These are phyloP conservation scores for Fusarium citri DNA, from an alignment of 2,329 filamentous ascomycete genomes.

Conservation along the genomic window DNA sequence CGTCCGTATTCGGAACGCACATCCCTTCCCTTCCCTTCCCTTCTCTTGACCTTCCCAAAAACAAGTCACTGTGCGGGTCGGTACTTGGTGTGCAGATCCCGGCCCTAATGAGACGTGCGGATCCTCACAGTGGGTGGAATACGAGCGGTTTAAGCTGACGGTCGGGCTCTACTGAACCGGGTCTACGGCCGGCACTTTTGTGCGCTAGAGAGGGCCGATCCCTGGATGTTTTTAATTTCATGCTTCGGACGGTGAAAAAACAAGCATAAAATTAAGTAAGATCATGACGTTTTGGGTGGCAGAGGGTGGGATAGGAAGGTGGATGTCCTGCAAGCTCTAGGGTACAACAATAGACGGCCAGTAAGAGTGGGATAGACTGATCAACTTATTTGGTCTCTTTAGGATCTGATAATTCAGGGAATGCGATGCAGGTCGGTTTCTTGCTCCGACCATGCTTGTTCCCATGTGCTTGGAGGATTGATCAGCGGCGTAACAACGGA, in stretches of 20 bases:
- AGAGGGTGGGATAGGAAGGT: not conserved
- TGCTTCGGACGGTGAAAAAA: not conserved
- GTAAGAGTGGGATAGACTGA: not conserved
- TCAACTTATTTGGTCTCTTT: not conserved
- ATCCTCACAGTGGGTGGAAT: not conserved
- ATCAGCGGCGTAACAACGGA: not conserved
- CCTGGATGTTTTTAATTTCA: slow-evolving; percentile 1
- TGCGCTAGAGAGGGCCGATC: not conserved
- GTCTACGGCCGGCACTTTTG: not conserved
- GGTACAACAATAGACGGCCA: not conserved
- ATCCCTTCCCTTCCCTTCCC: too few relatives aligned
- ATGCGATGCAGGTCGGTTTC: not conserved
- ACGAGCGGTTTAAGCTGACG: not conserved
- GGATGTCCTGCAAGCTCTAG: not conserved
- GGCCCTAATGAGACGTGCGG: not conserved
- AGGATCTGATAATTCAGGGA: not conserved
- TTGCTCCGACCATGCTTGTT: not conserved
- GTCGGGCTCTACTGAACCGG: not conserved
- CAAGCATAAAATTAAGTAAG: slow-evolving; percentile 5
- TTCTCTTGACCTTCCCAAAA: not conserved
- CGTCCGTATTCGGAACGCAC: slow-evolving; percentile 3
- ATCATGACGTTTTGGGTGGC: not conserved
- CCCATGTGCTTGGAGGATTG: not conserved
- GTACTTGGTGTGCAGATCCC: not conserved
- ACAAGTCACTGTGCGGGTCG: not conserved